These are phyloP conservation scores for Mariannaea elegans DNA, from an alignment of 2,329 filamentous ascomycete species.

Conservation along the genomic window DNA sequence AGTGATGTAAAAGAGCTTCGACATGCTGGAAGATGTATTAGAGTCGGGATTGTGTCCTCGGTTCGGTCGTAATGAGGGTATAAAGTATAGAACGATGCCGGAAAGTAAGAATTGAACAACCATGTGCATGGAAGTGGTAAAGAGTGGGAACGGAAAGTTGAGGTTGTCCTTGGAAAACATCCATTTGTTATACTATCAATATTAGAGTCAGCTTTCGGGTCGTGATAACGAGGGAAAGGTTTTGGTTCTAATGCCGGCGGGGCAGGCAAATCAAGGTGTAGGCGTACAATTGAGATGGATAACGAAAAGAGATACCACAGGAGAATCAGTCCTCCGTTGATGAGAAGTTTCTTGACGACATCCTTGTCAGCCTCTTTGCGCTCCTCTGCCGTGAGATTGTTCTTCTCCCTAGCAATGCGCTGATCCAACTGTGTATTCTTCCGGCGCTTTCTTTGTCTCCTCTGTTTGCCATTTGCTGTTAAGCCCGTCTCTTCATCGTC, in stretches of 20 bases:
- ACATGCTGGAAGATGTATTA: conserved; percentile 71
- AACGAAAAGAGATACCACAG: conserved; percentile 93
- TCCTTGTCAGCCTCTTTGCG: conserved; percentile 79
- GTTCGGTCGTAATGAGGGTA: conserved; percentile 82
- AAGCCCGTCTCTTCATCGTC: conserved; percentile 93
- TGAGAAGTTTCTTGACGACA: conserved; percentile 72
- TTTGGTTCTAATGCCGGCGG: neutral
- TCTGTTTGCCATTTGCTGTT: conserved; percentile 75
- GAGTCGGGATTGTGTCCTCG: conserved; percentile 59
- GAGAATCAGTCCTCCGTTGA: conserved; percentile 84
- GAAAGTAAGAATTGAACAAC: conserved; percentile 89
- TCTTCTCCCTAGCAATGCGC: conserved; percentile 68
- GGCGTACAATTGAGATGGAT: conserved; percentile 85
- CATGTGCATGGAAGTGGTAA: conserved; percentile 96
- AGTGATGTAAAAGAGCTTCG: conserved; percentile 89
- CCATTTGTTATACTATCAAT: conserved; percentile 93
- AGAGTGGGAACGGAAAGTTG: conserved; percentile 93
- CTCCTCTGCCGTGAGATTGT: conserved; percentile 71
- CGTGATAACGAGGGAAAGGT: neutral
- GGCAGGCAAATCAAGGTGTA: neutral
- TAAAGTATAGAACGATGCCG: conserved; percentile 78
- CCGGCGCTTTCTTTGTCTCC: conserved; percentile 72
- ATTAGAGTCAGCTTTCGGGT: conserved; percentile 30
- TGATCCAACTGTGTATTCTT: conserved; percentile 76
- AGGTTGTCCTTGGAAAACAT: conserved; percentile 91